A percentile compares a stretch with the other conserved stretches of the same genome.
Conservation (phyloP, 352 stramenopile species). For the Proteromonas lacertae region DNA sequence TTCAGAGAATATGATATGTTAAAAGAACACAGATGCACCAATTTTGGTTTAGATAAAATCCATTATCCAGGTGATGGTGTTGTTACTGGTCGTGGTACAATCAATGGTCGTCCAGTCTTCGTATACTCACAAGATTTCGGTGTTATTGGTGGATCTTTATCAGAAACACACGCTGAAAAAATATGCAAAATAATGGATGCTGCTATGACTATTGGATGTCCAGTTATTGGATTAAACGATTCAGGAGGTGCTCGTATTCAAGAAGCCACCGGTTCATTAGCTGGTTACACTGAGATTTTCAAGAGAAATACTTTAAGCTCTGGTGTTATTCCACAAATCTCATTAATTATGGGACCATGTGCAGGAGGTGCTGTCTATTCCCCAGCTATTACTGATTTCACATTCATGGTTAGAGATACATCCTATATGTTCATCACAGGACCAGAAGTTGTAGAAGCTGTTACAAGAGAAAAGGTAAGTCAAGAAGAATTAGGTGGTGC, state of each 20-base stretch:
- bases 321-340: constrained; percentile 70
- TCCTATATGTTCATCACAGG: constrained; percentile 98
- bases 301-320: constrained; percentile 71
- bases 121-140: constrained; percentile 91
- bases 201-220: constrained; percentile 50
- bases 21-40: constrained; percentile 69
- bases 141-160: constrained; percentile 74
- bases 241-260: constrained; percentile 84
- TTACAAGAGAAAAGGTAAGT: constrained; percentile 68
- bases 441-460: constrained; percentile 84
- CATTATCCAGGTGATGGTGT: constrained; percentile 68
- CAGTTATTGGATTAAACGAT: constrained; percentile 90
- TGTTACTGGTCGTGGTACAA: constrained; percentile 45
- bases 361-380: constrained; percentile 37
- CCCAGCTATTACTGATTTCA: constrained; percentile 92
- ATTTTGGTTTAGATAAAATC: constrained; percentile 80
- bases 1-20: constrained; percentile 84
- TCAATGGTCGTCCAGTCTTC: constrained; percentile 46
- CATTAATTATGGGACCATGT: constrained; percentile 85
- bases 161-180: constrained; percentile 78
- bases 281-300: constrained; percentile 92
- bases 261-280: constrained; percentile 77
- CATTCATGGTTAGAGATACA: constrained; percentile 70
- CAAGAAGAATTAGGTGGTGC: constrained; percentile 60
- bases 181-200: constrained; percentile 98